Evolutionary conservation across 345 rosid species (phyloP), one percentile per base, ranked within the genome.

Genomic region (Eutrema yunnanense): DNA sequence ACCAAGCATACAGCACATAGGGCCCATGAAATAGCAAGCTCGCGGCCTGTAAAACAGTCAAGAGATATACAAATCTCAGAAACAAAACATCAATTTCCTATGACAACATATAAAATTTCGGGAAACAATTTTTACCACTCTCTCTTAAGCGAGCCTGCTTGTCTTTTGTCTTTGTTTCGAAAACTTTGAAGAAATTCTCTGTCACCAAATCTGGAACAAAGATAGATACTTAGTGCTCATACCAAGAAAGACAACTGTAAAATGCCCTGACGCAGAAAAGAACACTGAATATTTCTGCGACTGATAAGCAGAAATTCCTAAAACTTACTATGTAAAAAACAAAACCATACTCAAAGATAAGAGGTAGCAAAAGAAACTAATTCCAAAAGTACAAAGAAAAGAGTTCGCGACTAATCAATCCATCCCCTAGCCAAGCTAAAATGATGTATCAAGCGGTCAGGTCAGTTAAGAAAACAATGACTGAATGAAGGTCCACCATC

Each of bases 1-100:
- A 90, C 73, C 71, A 93, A 83, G 88, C 98, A 93, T 52, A 93
- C 97, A 79, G 98, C 91, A 84, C 98, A 93, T 41, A 93, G 83
- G 44, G 94, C 96, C 97, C 98, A 93, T 22, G 98, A 90, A 73
- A 93, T 91, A 70, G 89, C 96, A 78, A 93, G 98, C 82, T 90
- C 88, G 0, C 84, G 84, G 69, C 97, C 98, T 93, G 80, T 22
- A 49, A 77, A 67, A 10, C 29, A 49, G 4, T 26, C 33, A 57
- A 71, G 42, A 49, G 62, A 65, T 49, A 55, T 19, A 51, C 13
- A 64, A 71, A 41, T 11, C 48, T 67, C 57, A 68, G 78, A 27
- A 63, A 27, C 55, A 50, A 72, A 69, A 68, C 59, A 50, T 51
- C 52, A 65, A 10, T 52, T 51, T 64, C 74, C 58, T 60, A 19